Evolutionary conservation across 768 basidiomycete genomes (phyloP).

Genomic region (Tricholoma furcatifolium): DNA sequence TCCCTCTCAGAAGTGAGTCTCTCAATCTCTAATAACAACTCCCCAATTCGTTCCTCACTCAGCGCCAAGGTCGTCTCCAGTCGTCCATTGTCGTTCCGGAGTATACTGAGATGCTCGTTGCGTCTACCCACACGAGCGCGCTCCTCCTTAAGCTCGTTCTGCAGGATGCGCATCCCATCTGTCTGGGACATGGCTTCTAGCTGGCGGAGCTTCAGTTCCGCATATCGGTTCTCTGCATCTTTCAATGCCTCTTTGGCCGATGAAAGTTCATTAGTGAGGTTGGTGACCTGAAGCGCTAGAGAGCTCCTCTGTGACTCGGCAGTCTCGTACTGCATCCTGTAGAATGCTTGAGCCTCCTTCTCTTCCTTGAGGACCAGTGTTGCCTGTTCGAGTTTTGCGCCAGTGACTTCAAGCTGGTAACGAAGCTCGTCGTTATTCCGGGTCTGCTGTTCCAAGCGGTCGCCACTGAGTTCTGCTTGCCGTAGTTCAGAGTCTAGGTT

Average conservation of each 20-base stretch:
- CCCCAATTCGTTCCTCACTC: constrained; percentile 70
- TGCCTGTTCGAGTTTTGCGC: constrained; percentile 28
- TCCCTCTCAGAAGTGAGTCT: constrained; percentile 64
- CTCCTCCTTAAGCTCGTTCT: constrained; percentile 66
- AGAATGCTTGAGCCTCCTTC: constrained; percentile 35
- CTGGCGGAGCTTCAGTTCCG: constrained; percentile 62
- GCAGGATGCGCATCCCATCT: constrained; percentile 53
- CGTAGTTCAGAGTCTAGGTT: constrained; percentile 23
- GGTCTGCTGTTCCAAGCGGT: constrained; percentile 37
- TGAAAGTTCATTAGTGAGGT: constrained; percentile 59
- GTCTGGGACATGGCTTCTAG: constrained; percentile 59
- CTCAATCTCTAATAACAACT: constrained; percentile 72
- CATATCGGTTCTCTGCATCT: constrained; percentile 61
- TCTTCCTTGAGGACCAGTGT: constrained; percentile 28
- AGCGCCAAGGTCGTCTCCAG: constrained; percentile 73
- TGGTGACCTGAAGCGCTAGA: constrained; percentile 60
- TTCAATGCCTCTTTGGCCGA: constrained; percentile 50
- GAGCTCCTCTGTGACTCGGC: constrained; percentile 68
- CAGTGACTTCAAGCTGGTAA: constrained; percentile 30
- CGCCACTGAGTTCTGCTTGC: constrained; percentile 27
- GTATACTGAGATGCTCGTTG: constrained; percentile 74
- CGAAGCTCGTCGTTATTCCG: constrained; percentile 36
- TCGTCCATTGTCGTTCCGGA: constrained; percentile 76
- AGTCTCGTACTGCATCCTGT: constrained; percentile 47
- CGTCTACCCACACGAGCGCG: constrained; percentile 62